Percentiles rank a stretch among this genome's conserved stretches.
Conservation (phyloP, 495 filamentous ascomycete genomes). For the Amphirosellinia nigrospora region DNA sequence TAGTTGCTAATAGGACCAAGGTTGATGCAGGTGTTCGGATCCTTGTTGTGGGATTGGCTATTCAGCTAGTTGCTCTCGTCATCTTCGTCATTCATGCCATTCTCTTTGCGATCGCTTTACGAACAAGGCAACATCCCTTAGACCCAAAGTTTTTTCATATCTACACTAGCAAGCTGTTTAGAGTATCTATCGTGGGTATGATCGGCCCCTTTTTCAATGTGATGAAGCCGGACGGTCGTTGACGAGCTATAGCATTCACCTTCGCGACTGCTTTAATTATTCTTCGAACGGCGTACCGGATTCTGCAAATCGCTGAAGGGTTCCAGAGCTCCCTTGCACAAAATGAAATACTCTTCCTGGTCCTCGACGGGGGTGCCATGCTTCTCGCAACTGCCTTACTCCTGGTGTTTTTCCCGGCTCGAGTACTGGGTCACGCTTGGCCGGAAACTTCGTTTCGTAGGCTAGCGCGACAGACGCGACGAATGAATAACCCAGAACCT, state of each 20-base stretch:
- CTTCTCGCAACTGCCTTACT: constrained; percentile 42
- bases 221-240: constrained; percentile 24
- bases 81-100: constrained; percentile 38
- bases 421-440: constrained; percentile 24
- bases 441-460: constrained; percentile 9
- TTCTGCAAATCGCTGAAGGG: constrained; percentile 34
- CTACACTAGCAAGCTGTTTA: constrained; percentile 45
- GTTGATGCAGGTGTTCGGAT: constrained; percentile 39
- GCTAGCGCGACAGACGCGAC: constrained; percentile 25
- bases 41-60: constrained; percentile 43
- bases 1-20: constrained; percentile 36
- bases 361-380: constrained; percentile 49
- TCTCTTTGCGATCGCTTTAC: constrained; percentile 42
- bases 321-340: constrained; percentile 32
- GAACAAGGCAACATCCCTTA: constrained; percentile 38
- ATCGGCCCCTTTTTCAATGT: not conserved
- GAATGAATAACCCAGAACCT: constrained; percentile 21
- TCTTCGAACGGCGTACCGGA: constrained; percentile 43
- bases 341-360: constrained; percentile 34
- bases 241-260: constrained; percentile 35
- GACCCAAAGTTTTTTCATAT: constrained; percentile 40
- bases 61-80: constrained; percentile 45
- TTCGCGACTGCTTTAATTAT: constrained; percentile 40
- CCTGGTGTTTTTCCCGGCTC: constrained; percentile 35
- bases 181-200: constrained; percentile 45